Conservation (phyloP, 306 rosid species). For the Dryas drummondii region DNA sequence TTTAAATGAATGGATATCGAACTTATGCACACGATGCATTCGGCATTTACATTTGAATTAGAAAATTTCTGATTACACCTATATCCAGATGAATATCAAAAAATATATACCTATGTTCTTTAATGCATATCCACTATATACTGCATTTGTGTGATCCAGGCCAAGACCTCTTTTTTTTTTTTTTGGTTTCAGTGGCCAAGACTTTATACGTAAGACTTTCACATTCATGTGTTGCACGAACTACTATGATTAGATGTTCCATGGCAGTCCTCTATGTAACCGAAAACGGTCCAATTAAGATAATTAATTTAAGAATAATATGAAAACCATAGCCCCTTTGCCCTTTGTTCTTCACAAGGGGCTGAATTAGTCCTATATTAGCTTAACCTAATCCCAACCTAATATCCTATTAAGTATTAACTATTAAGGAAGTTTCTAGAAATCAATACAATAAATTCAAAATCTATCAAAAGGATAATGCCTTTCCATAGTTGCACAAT, state of each 20-base stretch:
- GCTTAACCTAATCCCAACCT: background rate
- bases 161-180: no score
- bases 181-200: no score
- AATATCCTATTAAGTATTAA: background rate
- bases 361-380: background rate
- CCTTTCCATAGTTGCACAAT: background rate
- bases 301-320: background rate
- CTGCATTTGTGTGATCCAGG: background rate
- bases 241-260: background rate
- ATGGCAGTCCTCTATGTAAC: background rate
- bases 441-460: background rate
- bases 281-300: background rate
- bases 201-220: background rate
- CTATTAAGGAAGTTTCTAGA: background rate
- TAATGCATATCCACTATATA: no score
- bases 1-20: no score
- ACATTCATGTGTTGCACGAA: background rate
- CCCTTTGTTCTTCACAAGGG: background rate
- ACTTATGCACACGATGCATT: no score
- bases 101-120: no score
- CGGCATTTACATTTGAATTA: no score
- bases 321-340: background rate
- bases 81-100: no score
- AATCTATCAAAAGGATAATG: background rate
- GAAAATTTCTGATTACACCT: no score